Evolutionary conservation across 1,284 basidiomycete genomes (phyloP), one percentile per base, ranked within the genome.

Genomic region (Stereum hirsutum): DNA sequence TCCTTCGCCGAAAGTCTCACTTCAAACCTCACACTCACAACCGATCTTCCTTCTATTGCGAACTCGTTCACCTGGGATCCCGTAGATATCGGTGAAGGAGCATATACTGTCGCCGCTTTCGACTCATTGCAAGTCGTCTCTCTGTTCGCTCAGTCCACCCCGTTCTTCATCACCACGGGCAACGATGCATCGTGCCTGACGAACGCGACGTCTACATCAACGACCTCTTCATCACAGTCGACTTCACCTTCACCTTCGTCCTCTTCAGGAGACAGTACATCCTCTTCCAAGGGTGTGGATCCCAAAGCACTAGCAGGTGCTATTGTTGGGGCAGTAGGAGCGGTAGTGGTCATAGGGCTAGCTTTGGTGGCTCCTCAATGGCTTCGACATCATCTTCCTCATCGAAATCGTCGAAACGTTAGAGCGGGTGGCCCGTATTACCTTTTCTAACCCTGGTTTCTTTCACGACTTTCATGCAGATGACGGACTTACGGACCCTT

Each of bases 221-320:
- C 10, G 10, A 12, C 4, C 17, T 19, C 33, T 15, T 35, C 4
- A 40, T 39, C 15, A 20, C 50, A n/a, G 28, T n/a, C 28, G 28
- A n/a, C n/a, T 10, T 30, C 24, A 6, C 37, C 24, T 21, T 36
- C 34, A 12, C 12, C 34, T 15, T 8, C 34, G n/a, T 36, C 20
- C 28, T 30, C n/a, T 30, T 10, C 28, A 10, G n/a, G 10, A 10
- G n/a, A 30, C 34, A 36, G 34, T 12, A 12, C 28, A 15, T 36
- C 40, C 10, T 39, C 34, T 24, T 20, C 41, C 23, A 53, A 49
- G 44, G 38, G 27, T 26, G 43, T 58, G 37, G 56, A 53, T 38
- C 40, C 50, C 6, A 53, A 48, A 15, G 57, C 53, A 4, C 41
- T 59, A 15, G 54, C 52, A 15, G 57, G 57, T 15, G 54, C 51